These are phyloP conservation scores for Ustilago vetiveriae DNA, from an alignment of 1,284 basidiomycete species.

Conservation along the genomic window DNA sequence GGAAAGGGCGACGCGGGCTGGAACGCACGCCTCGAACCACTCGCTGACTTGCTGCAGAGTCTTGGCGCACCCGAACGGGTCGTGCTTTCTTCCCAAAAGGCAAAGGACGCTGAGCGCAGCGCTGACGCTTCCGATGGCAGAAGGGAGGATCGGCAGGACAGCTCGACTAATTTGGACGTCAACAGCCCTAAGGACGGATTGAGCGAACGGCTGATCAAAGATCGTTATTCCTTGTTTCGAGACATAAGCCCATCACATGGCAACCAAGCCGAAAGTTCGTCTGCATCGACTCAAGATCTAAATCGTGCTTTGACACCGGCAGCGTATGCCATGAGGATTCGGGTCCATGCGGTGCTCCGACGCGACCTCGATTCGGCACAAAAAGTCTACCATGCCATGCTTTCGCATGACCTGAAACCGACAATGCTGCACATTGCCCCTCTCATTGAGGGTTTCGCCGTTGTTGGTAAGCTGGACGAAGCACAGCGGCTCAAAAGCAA, in stretches of 20 bases:
- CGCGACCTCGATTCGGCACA: slow-evolving; percentile 41
- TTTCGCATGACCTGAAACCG: slow-evolving; percentile 33
- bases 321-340: slow-evolving; percentile 46
- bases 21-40: slow-evolving; percentile 10
- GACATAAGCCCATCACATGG: background rate
- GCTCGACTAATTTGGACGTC: too few relatives aligned
- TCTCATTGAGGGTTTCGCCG: slow-evolving; percentile 40
- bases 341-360: slow-evolving; percentile 47
- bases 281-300: slow-evolving; percentile 16
- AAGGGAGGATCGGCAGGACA: too few relatives aligned
- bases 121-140: too few relatives aligned
- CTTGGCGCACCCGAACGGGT: slow-evolving; percentile 17
- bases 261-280: background rate
- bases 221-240: slow-evolving; percentile 16
- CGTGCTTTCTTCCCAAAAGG: slow-evolving; percentile 14
- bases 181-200: slow-evolving; percentile 34
- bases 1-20: background rate
- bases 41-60: slow-evolving; percentile 14
- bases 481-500: slow-evolving; percentile 39
- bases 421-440: slow-evolving; percentile 50
- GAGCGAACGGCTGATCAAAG: slow-evolving; percentile 30
- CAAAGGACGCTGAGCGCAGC: slow-evolving; percentile 7
- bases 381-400: slow-evolving; percentile 41
- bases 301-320: slow-evolving; percentile 15
- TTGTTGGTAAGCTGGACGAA: slow-evolving; percentile 27